Evolutionary conservation across 2,329 filamentous ascomycete species (phyloP), one percentile per base, ranked within the genome.

Genomic region (Setomelanomma holmii): DNA sequence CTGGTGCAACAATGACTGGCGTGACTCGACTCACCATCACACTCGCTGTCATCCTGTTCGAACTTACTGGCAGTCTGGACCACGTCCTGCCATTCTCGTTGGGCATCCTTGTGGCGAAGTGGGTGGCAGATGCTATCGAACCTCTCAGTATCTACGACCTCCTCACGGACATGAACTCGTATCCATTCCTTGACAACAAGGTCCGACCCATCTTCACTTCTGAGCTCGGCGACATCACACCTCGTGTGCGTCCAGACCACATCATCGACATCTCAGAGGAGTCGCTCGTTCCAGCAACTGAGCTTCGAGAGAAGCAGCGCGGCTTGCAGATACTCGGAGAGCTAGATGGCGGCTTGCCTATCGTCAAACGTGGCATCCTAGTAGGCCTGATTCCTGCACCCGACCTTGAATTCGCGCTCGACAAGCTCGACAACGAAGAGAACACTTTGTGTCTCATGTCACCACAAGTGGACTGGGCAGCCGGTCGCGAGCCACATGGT

Each of bases 111-210:
- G 92, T 96, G 22, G 88, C 93, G n/a, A 99, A 99, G 77, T 99
- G 95, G 95, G 96, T 92, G 0, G 93, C 95, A 0, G 95, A 98
- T 75, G 93, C 92, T 3, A 85, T 99, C 45, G 95, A 99, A 74
- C 95, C 93, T 14, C 83, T 91, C 46, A 96, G 91, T 73, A 97
- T 99, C 56, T 98, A 97, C 72, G 95, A 98, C 70, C 84, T 98
- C 10, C 81, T 98, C 16, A 98, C 93, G 0, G 92, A 95, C 71
- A 93, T 99, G 89, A 98, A 99, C 75, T 89, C 91, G 2, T 99
- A 98, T 61, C 95, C 95, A 0, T 97, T 96, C 78, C 84, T 99
- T n/a, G 92, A 96, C 76, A 96, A 96, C 77, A 98, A 97, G 74
- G 86, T 93, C 56, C 92, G 96, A 62, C 93, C 93, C 1, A 82